A percentile compares a stretch with the other conserved stretches of the same genome.
Evolutionary conservation across 257 asterid genomes (phyloP).

Genomic region (Rhazya stricta): DNA sequence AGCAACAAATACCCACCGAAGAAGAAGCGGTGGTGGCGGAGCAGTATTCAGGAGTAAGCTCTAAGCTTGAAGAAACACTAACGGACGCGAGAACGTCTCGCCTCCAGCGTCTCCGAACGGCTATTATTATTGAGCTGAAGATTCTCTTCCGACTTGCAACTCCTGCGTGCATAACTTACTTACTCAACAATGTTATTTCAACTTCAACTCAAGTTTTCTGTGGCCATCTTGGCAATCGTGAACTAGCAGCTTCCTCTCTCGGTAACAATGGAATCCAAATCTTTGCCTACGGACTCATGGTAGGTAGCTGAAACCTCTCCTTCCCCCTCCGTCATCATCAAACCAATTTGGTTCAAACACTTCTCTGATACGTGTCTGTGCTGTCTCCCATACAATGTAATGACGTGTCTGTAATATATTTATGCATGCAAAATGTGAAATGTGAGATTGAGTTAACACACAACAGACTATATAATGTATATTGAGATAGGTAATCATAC

Average conservation of each 20-base stretch:
- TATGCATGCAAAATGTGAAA: too few relatives aligned
- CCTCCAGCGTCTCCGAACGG: constrained; percentile 12
- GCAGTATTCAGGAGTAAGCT: background rate
- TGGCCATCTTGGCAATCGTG: constrained; percentile 37
- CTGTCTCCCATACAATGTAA: background rate
- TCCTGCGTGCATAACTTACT: constrained; percentile 30
- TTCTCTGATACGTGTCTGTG: background rate
- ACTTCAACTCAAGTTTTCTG: constrained; percentile 36
- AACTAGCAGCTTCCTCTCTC: constrained; percentile 34
- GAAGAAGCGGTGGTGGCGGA: constrained; percentile 6
- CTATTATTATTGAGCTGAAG: constrained; percentile 18
- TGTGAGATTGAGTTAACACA: too few relatives aligned
- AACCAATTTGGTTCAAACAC: background rate
- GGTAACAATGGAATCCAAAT: constrained; percentile 39
- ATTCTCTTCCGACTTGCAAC: constrained; percentile 31
- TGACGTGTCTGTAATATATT: background rate
- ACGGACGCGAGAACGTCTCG: constrained; percentile 14
- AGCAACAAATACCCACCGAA: background rate
- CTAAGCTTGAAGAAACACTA: constrained; percentile 24
- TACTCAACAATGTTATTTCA: constrained; percentile 30
- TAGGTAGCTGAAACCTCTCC: background rate
- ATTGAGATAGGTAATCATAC: too few relatives aligned
- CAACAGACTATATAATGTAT: too few relatives aligned
- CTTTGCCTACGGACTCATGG: constrained; percentile 36
- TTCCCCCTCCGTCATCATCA: background rate